Evolutionary conservation across 495 filamentous ascomycete genomes (phyloP), one percentile per base, ranked within the genome.

Genomic region (Pyrenula massariospora): DNA sequence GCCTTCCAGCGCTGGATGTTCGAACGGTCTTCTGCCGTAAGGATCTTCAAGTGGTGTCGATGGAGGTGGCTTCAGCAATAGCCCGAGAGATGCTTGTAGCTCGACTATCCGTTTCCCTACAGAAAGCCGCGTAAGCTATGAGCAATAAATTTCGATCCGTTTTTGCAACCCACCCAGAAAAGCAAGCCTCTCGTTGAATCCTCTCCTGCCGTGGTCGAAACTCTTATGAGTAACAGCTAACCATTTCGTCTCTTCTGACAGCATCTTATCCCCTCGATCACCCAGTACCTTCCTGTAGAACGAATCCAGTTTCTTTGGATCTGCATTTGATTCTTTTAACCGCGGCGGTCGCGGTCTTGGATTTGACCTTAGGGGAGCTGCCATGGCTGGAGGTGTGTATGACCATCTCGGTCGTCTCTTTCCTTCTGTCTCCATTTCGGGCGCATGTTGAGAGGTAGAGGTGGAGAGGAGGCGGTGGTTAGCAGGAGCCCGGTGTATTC

Each of bases 201-300:
- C 91, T 73, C 91, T 84, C 65, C 89, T 77, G 52, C 90, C 93
- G 62, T 96, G 89, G 71, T 97, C 93, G 68, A 96, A 97, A 70
- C 89, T 95, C 83, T 96, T 96, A 70, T 99, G 93, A 47, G 93
- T 99, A 57, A 99, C 81, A 11, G 92, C 91, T 61, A 96, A 77
- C 93, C 92, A 99, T 71, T 96, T 96, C 61, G 92, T 75, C 71
- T 97, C 91, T 1, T 96, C 90, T 31, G 84, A 84, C 59, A 97
- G 77, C 67, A 91, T 63, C 60, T 78, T 75, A 56, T 84, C 79
- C 60, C 88, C 87, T 55, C 79, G 77, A 55, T 69, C 68, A 21
- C 91, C 89, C 54, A 96, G 71, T 56, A 96, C 67, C 23, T 72
- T 73, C 48, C 76, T 74, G 68, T 95, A 92, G 67, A 89, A 84